Conservation (phyloP, 306 rosid species). For the Calophaca sinica region DNA sequence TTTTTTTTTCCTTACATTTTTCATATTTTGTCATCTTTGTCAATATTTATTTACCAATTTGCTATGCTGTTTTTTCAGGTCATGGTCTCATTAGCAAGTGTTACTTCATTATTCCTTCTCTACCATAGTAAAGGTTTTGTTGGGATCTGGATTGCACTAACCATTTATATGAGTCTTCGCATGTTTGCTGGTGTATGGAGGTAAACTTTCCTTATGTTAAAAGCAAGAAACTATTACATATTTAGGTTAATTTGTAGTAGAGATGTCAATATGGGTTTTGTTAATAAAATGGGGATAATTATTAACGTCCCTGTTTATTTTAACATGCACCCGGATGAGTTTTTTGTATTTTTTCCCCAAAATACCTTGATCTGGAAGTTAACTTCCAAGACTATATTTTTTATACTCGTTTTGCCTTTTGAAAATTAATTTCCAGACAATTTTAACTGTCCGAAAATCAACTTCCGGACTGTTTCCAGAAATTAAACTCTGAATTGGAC, state of each 20-base stretch:
- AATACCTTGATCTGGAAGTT: too few relatives aligned
- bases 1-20: background rate
- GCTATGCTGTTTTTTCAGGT: constrained; percentile 53
- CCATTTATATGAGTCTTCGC: constrained; percentile 91
- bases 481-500: too few relatives aligned
- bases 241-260: too few relatives aligned
- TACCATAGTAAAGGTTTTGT: constrained; percentile 71
- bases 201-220: constrained; percentile 45
- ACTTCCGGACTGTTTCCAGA: too few relatives aligned
- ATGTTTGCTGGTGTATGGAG: constrained; percentile 90
- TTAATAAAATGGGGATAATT: too few relatives aligned
- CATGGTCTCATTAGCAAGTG: constrained; percentile 74
- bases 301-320: too few relatives aligned
- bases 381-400: too few relatives aligned
- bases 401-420: too few relatives aligned
- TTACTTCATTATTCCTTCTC: constrained; percentile 67
- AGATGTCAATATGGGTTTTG: too few relatives aligned
- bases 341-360: too few relatives aligned
- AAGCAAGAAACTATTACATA: background rate
- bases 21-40: background rate
- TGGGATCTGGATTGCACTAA: constrained; percentile 91
- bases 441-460: too few relatives aligned
- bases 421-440: too few relatives aligned
- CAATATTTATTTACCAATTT: background rate
- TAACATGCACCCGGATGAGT: background rate